Base-by-base conservation (phyloP, 352 stramenopile species). In the Albugo candida region DNA sequence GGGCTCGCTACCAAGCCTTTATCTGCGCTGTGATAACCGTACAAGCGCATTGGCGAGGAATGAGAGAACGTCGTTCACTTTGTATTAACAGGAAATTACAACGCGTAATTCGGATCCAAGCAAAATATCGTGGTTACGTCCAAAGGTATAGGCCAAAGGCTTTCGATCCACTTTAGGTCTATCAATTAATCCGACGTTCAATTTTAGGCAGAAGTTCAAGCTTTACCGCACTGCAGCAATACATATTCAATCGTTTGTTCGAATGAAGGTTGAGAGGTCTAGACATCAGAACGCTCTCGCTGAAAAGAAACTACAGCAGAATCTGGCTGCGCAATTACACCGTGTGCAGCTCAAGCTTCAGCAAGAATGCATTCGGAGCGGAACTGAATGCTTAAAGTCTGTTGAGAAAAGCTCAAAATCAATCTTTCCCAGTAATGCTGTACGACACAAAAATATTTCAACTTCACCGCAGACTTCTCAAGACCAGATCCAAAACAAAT, bases 11-110 rank as follows among this genome's bases (percentile, higher is more conserved):
- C 46, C 59, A 80, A 19, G 61, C 68, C 8, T 75, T 73, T 36
- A 64, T 69, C 16, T 53, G 63, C 47, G 74, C 71, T 14, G 35
- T 85, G 18, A 68, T 68, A 14, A 54, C 43, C n/a, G 55, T 91
- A 1, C 78, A 91, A 53, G 69, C 75, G 11, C 75, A 67, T 27
- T 88, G 78, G 75, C 64, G 75, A n/a, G 77, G 77, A 37, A 78
- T 73, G 43, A 68, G 67, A 39, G 77, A 64, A 8, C 72, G 74
- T 16, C 68, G 65, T 10, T 31, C 24, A 31, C 3, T 31, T 3
- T 8, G 3, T 31, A 31, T 31, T 8, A 31, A 31, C 24, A 31
- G 24, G 8, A 8, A 31, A 31, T 31, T 31, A 65, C 10, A 56
- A 75, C 21, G 60, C 58, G 11, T 71, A 67, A 45, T 67, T 70